Evolutionary conservation across 2,329 filamentous ascomycete species (phyloP).

Genomic region (Trichoderma sp.): DNA sequence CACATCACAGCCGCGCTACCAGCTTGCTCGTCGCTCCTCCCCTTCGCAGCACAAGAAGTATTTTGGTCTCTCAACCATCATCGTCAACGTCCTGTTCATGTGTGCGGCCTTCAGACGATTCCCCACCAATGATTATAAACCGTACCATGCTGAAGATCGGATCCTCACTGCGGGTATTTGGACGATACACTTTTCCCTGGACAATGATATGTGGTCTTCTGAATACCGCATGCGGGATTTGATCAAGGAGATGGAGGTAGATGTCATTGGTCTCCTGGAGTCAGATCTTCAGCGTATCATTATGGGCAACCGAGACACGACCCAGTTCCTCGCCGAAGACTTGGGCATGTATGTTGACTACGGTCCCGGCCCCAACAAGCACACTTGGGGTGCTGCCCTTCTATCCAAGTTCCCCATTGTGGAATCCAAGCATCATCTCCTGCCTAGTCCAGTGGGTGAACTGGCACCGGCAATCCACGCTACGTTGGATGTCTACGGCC

Average conservation of each 20-base stretch:
- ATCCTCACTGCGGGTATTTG: constrained; percentile 93
- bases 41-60: constrained; percentile 53
- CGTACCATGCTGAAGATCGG: constrained; percentile 86
- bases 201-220: constrained; percentile 99
- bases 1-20: constrained; percentile 48
- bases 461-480: constrained; percentile 94
- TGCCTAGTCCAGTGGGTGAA: constrained; percentile 91
- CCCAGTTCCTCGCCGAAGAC: constrained; percentile 92
- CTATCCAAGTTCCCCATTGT: constrained; percentile 97
- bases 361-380: constrained; percentile 96
- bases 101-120: constrained; percentile 86
- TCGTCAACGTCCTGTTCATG: constrained; percentile 78
- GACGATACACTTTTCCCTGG: constrained; percentile 97
- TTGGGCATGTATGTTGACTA: constrained; percentile 99
- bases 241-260: constrained; percentile 92
- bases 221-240: constrained; percentile 91
- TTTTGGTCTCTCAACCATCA: constrained; percentile 61
- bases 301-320: constrained; percentile 97
- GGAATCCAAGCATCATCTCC: constrained; percentile 92
- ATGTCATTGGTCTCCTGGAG: constrained; percentile 93
- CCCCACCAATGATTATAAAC: constrained; percentile 86
- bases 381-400: constrained; percentile 93
- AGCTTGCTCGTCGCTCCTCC: constrained; percentile 34
- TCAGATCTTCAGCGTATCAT: constrained; percentile 95
- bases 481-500: constrained; percentile 91